Evolutionary conservation across 2,329 filamentous ascomycete species (phyloP), one percentile per base, ranked within the genome.

Genomic region (Botrytis squamosa): DNA sequence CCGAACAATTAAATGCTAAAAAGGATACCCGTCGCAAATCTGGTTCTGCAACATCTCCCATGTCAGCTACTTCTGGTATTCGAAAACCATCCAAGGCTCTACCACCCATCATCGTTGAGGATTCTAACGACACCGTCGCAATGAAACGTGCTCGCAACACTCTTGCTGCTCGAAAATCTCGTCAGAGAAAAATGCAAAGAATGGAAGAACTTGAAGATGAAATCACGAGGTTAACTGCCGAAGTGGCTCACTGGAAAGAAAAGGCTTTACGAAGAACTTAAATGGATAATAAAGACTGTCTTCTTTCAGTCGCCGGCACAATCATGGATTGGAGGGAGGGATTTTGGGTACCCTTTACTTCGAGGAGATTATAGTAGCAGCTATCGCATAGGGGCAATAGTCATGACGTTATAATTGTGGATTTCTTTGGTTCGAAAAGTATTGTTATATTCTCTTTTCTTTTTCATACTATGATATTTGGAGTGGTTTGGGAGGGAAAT

Each of bases 71-170:
- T 46, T 89, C 89, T 68, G 85, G 91, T 66, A 86, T 91, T 77
- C 92, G 93, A 77, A 91, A 92, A 82, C 92, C 93, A 76, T 90
- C 93, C 81, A 95, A 95, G 87, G 91, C 92, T 76, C 85, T 97
- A 72, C 91, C 92, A 76, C 91, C 91, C 10, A 95, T 97, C 81
- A 85, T 92, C 75, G 88, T 94, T 55, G 89, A 91, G 42, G 93
- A 98, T 78, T 88, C 90, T 0, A 84, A 79, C 60, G 95, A 98
- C 80, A 88, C 88, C 16, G 82, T 92, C n/a, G 94, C 93, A 33
- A 89, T 95, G 87, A 98, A 98, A 90, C 93, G 95, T 82, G 95
- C 94, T 69, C 92, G 94, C 78, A 98, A 98, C 83, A 97, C 94
- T 14, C 88, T 97, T 82, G 95, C 95, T 29, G 95, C 95, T 79